Evolutionary conservation across 2,329 filamentous ascomycete genomes (phyloP).

Genomic region (Saccharata proteae): DNA sequence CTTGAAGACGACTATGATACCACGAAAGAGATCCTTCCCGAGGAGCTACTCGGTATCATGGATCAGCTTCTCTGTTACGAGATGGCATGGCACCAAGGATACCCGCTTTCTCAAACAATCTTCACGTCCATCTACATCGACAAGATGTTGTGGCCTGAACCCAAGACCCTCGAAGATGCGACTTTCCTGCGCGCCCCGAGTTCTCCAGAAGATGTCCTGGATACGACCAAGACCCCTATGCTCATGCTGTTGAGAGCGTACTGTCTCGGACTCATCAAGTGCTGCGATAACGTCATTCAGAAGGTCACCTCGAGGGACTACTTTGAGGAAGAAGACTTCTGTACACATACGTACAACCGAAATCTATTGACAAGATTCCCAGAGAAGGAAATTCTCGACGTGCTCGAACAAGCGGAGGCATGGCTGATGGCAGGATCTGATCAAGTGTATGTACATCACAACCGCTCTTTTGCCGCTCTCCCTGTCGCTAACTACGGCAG

Average conservation of each 20-base stretch:
- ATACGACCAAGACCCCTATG: constrained; percentile 14
- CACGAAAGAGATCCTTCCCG: constrained; percentile 51
- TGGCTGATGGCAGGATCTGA: constrained; percentile 27
- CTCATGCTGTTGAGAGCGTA: constrained; percentile 67
- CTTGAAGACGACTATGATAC: constrained; percentile 76
- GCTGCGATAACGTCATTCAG: constrained; percentile 65
- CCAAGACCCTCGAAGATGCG: constrained; percentile 51
- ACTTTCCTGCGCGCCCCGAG: constrained; percentile 38
- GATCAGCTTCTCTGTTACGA: constrained; percentile 86
- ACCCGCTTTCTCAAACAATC: constrained; percentile 85
- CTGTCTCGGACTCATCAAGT: constrained; percentile 73
- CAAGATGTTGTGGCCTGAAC: constrained; percentile 60
- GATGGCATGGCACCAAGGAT: constrained; percentile 97
- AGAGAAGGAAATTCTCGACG: constrained; percentile 40
- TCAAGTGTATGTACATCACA: not conserved
- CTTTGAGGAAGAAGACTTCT: constrained; percentile 97
- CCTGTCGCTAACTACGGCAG: constrained; percentile 9
- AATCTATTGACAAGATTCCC: constrained; percentile 57
- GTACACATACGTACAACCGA: constrained; percentile 79
- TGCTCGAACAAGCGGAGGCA: constrained; percentile 43
- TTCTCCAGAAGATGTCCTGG: constrained; percentile 14
- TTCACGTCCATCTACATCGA: constrained; percentile 91
- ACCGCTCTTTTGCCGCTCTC: constrained; percentile 10
- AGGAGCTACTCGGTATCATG: constrained; percentile 84
- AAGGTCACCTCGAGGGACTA: constrained; percentile 73